These are phyloP conservation scores for Hypoxylon sp. DNA, from an alignment of 2,329 filamentous ascomycete genomes.

Conservation along the genomic window DNA sequence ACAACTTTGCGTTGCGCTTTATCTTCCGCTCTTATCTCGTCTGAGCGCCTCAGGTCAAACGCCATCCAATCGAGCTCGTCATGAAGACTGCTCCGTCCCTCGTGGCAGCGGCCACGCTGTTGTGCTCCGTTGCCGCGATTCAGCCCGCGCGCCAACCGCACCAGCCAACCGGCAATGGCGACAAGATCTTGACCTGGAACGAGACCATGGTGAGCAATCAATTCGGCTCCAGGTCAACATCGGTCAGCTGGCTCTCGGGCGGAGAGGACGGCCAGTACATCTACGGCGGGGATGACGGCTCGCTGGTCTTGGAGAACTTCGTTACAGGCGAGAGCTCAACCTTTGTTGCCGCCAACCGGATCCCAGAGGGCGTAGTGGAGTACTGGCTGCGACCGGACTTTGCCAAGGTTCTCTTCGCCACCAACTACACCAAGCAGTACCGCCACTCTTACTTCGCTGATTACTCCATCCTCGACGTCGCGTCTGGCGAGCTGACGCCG, in stretches of 20 bases:
- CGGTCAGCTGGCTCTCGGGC: slow-evolving; percentile 64
- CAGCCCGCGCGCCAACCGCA: slow-evolving; percentile 61
- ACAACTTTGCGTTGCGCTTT: background rate
- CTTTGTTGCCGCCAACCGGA: slow-evolving; percentile 64
- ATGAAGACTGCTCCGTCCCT: slow-evolving; percentile 34
- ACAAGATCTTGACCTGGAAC: slow-evolving; percentile 66
- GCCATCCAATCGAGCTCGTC: slow-evolving; percentile 6
- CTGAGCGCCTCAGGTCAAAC: background rate
- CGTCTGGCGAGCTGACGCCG: slow-evolving; percentile 61
- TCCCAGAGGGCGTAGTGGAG: slow-evolving; percentile 62
- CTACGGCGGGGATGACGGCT: slow-evolving; percentile 56
- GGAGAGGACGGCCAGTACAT: slow-evolving; percentile 70
- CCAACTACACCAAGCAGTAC: slow-evolving; percentile 74
- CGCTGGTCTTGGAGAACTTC: slow-evolving; percentile 68
- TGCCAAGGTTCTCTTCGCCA: slow-evolving; percentile 66
- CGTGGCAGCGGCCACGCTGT: slow-evolving; percentile 30
- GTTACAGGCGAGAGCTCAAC: slow-evolving; percentile 63
- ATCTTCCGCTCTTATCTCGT: background rate
- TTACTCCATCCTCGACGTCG: slow-evolving; percentile 70
- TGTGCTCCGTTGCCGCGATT: slow-evolving; percentile 47
- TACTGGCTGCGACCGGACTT: slow-evolving; percentile 70
- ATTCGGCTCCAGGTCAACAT: slow-evolving; percentile 56
- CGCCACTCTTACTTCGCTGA: slow-evolving; percentile 73
- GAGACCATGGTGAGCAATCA: slow-evolving; percentile 60
- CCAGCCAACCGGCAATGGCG: slow-evolving; percentile 63